phyloP scores from a whole-genome alignment of 805 yeast species.

The Metschnikowia drakensbergensis region DNA sequence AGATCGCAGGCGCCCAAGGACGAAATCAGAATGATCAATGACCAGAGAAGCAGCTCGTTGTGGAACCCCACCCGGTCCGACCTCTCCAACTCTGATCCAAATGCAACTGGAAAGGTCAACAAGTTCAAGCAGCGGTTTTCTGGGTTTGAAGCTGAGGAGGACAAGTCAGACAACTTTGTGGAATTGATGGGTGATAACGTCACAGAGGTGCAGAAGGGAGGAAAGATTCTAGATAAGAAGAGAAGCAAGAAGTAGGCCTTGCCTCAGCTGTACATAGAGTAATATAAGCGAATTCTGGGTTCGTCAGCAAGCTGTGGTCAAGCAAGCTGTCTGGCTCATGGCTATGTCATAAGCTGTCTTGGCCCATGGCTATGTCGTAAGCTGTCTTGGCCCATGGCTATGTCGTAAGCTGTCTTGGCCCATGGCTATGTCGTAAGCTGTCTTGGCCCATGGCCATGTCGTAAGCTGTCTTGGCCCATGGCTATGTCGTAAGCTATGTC shows the following conservation, averaged over 20 bases:
- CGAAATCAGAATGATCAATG: conserved; percentile 80
- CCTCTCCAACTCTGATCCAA: conserved; percentile 69
- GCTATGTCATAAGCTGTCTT: too few species aligned
- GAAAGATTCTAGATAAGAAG: conserved; percentile 47
- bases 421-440: too few species aligned
- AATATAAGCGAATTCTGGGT: background rate
- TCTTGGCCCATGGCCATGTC: too few species aligned
- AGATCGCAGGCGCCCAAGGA: conserved; percentile 84
- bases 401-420: too few species aligned
- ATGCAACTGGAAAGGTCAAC: conserved; percentile 75
- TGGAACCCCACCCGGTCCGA: conserved; percentile 91
- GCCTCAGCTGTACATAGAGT: background rate
- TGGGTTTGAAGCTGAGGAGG: conserved; percentile 27
- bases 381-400: too few species aligned
- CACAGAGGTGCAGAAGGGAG: conserved; percentile 54
- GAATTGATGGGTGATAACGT: conserved; percentile 58
- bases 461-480: too few species aligned
- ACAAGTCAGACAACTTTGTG: conserved; percentile 45
- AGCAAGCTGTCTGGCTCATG: too few species aligned
- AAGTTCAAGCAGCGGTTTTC: conserved; percentile 69
- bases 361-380: too few species aligned
- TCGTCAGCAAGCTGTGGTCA: too few species aligned
- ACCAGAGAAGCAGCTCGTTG: conserved; percentile 78
- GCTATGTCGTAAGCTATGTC: too few species aligned
- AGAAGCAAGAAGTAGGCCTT: conserved; percentile 23